Evolutionary conservation across 78 protist genomes (phyloP), one percentile per base, ranked within the genome.

Genomic region (Polysphondylium violaceum): DNA sequence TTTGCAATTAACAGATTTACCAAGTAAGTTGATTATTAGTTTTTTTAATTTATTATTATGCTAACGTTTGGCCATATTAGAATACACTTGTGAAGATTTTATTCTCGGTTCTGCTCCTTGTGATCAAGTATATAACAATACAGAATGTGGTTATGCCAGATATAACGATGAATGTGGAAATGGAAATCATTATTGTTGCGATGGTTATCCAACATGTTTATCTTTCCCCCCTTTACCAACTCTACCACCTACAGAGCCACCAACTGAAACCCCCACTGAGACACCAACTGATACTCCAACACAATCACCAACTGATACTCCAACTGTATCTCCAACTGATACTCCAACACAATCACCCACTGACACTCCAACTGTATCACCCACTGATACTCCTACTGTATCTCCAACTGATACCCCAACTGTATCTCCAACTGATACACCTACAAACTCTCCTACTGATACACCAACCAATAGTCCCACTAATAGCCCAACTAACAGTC

Each of bases 271-370:
- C 8, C 68, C 68, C 8, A 63, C 68, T 14, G 11, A 63, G 8
- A 33, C 68, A 14, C 68, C 68, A 14, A 63, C 68, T 14, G 68
- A 63, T 63, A 33, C 68, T 14, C 68, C 68, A 29, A 63, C 68
- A 14, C 29, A 14, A 14, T 8, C 27, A 14, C 53, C 68, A 8
- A 63, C 68, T 11, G 68, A 63, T 33, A 33, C 68, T 8, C 68
- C 68, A 8, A 63, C 27, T 29, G 68, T 35, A 14, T 14, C 68
- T 11, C 68, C 68, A 14, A 63, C 68, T 14, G 68, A 63, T 11
- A 33, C 68, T 14, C 68, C 68, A 29, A 63, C 68, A 35, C 8
- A 29, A 14, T 14, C 27, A 14, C 53, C 68, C 11, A 63, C 68
- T 14, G 38, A 63, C 11, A 33, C 27, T 47, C 53, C 53, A 47